Conservation (phyloP, 805 yeast species). For the Komagataella ulmi region DNA sequence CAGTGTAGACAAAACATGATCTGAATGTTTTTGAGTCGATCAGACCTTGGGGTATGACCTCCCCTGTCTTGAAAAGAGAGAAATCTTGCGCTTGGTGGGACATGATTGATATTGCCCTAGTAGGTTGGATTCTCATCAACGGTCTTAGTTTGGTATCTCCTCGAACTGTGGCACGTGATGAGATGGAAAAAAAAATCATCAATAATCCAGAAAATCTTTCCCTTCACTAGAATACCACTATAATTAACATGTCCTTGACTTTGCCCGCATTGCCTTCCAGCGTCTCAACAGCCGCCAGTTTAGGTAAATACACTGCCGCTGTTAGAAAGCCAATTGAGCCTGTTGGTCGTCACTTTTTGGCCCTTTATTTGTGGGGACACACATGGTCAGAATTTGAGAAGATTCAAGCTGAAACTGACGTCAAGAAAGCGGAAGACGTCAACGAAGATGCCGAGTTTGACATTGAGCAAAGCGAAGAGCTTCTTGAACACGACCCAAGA, state of each 20-base stretch:
- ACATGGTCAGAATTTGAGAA: constrained; percentile 97
- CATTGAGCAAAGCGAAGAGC: constrained; percentile 53
- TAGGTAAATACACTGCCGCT: constrained; percentile 31
- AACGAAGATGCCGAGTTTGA: constrained; percentile 57
- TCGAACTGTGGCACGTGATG: not conserved
- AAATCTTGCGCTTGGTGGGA: constrained; percentile 9
- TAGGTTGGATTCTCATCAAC: not conserved
- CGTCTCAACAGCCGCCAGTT: constrained; percentile 34
- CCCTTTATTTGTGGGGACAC: constrained; percentile 84
- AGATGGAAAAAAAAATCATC: not conserved
- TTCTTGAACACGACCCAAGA: constrained; percentile 86
- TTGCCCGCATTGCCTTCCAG: constrained; percentile 43
- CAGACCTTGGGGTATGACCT: not conserved
- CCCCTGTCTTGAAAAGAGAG: not conserved
- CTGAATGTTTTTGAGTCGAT: constrained; percentile 2
- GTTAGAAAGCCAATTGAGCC: constrained; percentile 85
- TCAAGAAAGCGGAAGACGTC: constrained; percentile 51
- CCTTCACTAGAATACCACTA: not conserved
- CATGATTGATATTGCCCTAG: not conserved
- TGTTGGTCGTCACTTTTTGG: constrained; percentile 89
- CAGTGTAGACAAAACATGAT: constrained; percentile 18
- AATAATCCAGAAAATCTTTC: not conserved
- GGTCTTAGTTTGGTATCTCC: not conserved
- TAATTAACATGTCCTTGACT: constrained; percentile 15
- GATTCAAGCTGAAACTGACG: constrained; percentile 83